Conservation (phyloP, 1,139 yeast species). For the Saccharomyces hybrid region DNA sequence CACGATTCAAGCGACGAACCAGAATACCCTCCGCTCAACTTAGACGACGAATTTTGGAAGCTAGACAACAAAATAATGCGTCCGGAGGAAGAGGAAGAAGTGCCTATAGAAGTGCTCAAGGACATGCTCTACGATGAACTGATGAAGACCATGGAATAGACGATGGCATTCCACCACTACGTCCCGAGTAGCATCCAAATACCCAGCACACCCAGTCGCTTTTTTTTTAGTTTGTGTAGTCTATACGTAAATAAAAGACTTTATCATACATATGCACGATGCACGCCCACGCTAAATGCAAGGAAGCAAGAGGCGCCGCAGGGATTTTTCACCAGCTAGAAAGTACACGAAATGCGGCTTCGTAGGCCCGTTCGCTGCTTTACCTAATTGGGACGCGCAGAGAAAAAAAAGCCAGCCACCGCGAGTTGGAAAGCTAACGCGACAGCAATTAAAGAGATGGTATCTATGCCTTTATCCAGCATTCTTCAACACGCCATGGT, state of each 20-base stretch:
- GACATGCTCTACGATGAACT: slow-evolving; percentile 52
- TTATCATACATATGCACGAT: not conserved
- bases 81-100: slow-evolving; percentile 29
- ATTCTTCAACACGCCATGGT: not conserved
- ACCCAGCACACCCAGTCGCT: not conserved
- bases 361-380: not conserved
- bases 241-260: not conserved
- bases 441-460: not conserved
- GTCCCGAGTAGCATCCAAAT: not conserved
- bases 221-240: not conserved
- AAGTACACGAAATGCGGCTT: not conserved
- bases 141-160: slow-evolving; percentile 30
- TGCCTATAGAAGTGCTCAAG: slow-evolving; percentile 35
- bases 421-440: not conserved
- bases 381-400: not conserved
- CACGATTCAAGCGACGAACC: slow-evolving; percentile 74
- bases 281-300: not conserved
- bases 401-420: not conserved
- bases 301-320: not conserved
- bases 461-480: not conserved
- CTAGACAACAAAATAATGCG: slow-evolving; percentile 48
- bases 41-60: slow-evolving; percentile 50
- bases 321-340: not conserved
- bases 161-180: not conserved
- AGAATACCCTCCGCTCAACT: slow-evolving; percentile 40